A percentile compares a stretch with the other conserved stretches of the same genome.
These are phyloP conservation scores for Paulownia fortunei DNA, from an alignment of 257 asterid species.

Conservation along the genomic window DNA sequence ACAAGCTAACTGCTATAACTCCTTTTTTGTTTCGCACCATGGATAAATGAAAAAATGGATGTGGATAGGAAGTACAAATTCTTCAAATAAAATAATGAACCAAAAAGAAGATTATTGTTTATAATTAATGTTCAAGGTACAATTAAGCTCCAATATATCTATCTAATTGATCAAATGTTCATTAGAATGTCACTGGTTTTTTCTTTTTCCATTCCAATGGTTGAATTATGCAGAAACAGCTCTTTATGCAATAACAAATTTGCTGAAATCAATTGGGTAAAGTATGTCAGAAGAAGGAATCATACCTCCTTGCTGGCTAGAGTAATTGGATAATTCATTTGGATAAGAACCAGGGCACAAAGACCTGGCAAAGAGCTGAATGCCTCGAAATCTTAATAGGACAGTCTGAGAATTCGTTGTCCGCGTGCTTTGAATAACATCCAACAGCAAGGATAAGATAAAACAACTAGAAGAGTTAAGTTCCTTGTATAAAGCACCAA, in stretches of 20 bases:
- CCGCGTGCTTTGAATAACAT: slow-evolving; percentile 63
- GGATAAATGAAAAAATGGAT: background rate
- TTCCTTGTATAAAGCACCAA: slow-evolving; percentile 67
- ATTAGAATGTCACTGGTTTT: background rate
- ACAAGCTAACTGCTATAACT: background rate
- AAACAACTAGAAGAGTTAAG: slow-evolving; percentile 86
- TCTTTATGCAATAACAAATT: slow-evolving; percentile 8
- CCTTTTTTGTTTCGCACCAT: background rate
- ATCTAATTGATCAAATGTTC: background rate
- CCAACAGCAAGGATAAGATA: slow-evolving; percentile 76
- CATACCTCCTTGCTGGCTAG: slow-evolving; percentile 56
- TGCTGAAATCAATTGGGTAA: background rate
- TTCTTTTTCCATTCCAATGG: background rate
- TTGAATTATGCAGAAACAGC: background rate
- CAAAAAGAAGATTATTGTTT: background rate
- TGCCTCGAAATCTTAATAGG: slow-evolving; percentile 71
- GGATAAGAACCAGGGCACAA: slow-evolving; percentile 51
- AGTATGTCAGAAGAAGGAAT: slow-evolving; percentile 19
- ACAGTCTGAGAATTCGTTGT: slow-evolving; percentile 53
- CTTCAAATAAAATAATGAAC: background rate
- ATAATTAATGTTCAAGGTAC: background rate
- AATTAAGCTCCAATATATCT: background rate
- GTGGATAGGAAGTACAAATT: background rate
- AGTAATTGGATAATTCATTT: slow-evolving; percentile 36
- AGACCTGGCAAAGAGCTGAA: slow-evolving; percentile 78